A percentile compares a stretch with the other conserved stretches of the same genome.
These are phyloP conservation scores for Annona squamosa DNA, from an alignment of 164 flowering plant genomes.

Conservation along the genomic window DNA sequence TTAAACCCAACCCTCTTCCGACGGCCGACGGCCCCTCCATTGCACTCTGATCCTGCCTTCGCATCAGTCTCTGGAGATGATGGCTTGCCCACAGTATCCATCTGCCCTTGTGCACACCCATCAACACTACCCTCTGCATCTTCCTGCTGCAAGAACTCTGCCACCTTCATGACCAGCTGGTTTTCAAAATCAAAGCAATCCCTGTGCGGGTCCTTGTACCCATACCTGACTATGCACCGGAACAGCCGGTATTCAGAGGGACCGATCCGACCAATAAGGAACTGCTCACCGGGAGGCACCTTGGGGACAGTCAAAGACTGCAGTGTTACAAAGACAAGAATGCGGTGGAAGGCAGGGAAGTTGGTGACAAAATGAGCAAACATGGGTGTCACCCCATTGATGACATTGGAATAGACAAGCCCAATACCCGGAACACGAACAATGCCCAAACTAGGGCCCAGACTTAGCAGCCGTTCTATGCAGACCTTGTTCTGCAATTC, in stretches of 20 bases:
- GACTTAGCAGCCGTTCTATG: slow-evolving; percentile 29
- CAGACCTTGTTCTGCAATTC: slow-evolving; percentile 37
- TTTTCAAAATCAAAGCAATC: slow-evolving; percentile 32
- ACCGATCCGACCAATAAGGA: slow-evolving; percentile 35
- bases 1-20: slow-evolving; percentile 24
- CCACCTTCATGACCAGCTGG: slow-evolving; percentile 28
- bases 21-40: slow-evolving; percentile 8
- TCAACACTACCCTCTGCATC: slow-evolving; percentile 6
- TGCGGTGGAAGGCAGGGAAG: slow-evolving; percentile 51
- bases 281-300: slow-evolving; percentile 28
- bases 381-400: slow-evolving; percentile 44
- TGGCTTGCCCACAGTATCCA: slow-evolving; percentile 7
- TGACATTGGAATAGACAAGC: slow-evolving; percentile 32
- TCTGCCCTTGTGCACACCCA: slow-evolving; percentile 5
- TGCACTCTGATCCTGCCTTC: background rate
- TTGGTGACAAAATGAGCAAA: slow-evolving; percentile 48
- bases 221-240: slow-evolving; percentile 34
- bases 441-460: slow-evolving; percentile 34
- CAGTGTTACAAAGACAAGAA: slow-evolving; percentile 34
- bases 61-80: slow-evolving; percentile 8
- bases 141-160: slow-evolving; percentile 27
- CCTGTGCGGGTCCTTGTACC: slow-evolving; percentile 32
- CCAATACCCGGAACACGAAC: slow-evolving; percentile 43
- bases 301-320: slow-evolving; percentile 33
- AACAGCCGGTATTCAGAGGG: slow-evolving; percentile 28